Base-by-base conservation (phyloP, 2,329 filamentous ascomycete species). In the Neonectria hederae region DNA sequence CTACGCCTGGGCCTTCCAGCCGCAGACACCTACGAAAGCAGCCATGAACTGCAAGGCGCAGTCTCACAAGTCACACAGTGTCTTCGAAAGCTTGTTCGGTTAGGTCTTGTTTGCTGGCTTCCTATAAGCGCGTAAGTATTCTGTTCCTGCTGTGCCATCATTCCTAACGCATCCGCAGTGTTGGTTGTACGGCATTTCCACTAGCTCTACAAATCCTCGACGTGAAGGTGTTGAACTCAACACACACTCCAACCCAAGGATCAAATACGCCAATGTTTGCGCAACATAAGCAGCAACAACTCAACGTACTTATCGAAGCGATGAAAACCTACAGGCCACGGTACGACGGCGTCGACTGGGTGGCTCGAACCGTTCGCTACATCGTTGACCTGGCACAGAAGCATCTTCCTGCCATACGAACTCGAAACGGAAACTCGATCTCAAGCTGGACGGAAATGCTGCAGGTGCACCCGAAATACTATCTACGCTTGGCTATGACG, bases 271-370 rank as follows among this genome's bases (percentile, higher is more conserved):
- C 61, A 2, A 4, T 54, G 6, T 63, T 59, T 8, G 61, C 65
- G 0, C 65, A 66, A 30, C 59, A 70, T 1, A 73, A 73, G 0
- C 69, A 74, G 5, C 67, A 66, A 10, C 71, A 72, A n/a, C 65
- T 73, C 0, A 64, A 74, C 0, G 64, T 74, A 2, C 51, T 73
- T 0, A 43, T 72, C 0, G 68, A 71, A 1, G 68, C 71, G 0
- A 73, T 73, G 71, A 72, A 69, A n/a, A 69, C 69, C 6, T 73
- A 74, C 0, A 56, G 65, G 0, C 66, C 64, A 14, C 63, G 69
- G 1, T 73, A 73, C 14, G 73, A 73, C 26, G 72, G 70, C 13
- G 68, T 71, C 0, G 71, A 73, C 9, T 73, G 71, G 71, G 71
- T 73, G 2, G 68, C 70, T 35, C 63, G 65, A 0, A 66, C 71